Evolutionary conservation across 75 land plant species (phyloP), one percentile per base, ranked within the genome.

Genomic region (Ceratopteris richardii): DNA sequence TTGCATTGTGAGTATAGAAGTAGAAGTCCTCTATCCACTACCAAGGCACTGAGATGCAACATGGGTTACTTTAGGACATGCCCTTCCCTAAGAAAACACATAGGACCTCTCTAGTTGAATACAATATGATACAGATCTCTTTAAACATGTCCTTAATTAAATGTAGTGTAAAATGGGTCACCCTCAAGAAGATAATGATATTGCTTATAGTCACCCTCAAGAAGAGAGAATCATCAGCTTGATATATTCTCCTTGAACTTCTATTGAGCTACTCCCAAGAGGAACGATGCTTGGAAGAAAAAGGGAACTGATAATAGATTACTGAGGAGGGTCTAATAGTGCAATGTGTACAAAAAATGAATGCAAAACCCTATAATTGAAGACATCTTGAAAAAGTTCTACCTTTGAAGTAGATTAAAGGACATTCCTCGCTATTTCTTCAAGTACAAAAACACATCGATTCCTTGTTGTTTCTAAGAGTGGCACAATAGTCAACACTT

Each of bases 291-390:
- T 46, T 46, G 48, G 17, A 46, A 46, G 84, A 86, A 84, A 7
- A 64, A 24, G 0, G 97, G 94, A 7, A 92, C 55, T 2, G 94
- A 94, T 41, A 92, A 29, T 63, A 88, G 18, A 13, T 83, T 61
- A 42, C 83, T 81, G 29, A 85, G 61, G 31, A 88, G 67, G 2
- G 94, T n/a, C 94, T 51, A 92, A 67, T 1, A 77, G 43, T 9
- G 97, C 16, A 90, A 88, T 77, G 75, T 69, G 47, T 92, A 92
- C 57, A 92, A 36, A 64, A 92, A 92, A 56, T 92, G 97, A 60
- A 92, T 78, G 0, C 65, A 88, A 7, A 78, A 72, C 56, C 94
- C 54, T 63, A 92, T 81, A 87, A 28, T 93, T 92, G 48, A 92
- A 70, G 47, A 82, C 72, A 20, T 84, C 86, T 57, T 92, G 97